phyloP scores from a whole-genome alignment of 2,329 filamentous ascomycete species.

The Dissoconium aciculare region DNA sequence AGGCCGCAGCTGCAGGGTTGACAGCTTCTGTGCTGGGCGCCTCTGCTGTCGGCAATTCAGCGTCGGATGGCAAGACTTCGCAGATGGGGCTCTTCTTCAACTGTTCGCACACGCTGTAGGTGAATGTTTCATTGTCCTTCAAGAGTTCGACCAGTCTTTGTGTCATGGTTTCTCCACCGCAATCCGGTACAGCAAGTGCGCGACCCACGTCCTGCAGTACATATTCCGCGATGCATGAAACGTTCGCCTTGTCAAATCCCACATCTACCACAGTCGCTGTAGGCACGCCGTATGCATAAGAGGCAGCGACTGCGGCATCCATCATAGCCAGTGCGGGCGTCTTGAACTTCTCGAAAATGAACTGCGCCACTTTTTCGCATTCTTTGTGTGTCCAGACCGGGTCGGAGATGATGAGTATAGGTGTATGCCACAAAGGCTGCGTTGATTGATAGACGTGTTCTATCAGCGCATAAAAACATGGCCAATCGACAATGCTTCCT shows the following conservation, averaged over 20 bases:
- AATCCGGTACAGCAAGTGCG: constrained; percentile 47
- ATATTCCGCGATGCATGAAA: constrained; percentile 79
- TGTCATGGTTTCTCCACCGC: constrained; percentile 81
- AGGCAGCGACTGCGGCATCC: constrained; percentile 72
- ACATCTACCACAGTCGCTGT: constrained; percentile 82
- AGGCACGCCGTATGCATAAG: constrained; percentile 63
- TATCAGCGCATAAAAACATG: constrained; percentile 82
- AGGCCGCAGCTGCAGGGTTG: constrained; percentile 43
- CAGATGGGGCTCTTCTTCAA: constrained; percentile 49
- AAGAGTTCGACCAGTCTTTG: constrained; percentile 55
- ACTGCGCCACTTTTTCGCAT: constrained; percentile 75
- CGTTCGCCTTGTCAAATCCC: constrained; percentile 79
- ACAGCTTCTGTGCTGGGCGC: constrained; percentile 25
- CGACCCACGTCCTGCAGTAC: constrained; percentile 53
- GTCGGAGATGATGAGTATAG: constrained; percentile 77
- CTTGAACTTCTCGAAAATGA: constrained; percentile 95
- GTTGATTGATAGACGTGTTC: constrained; percentile 82
- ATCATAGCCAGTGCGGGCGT: constrained; percentile 83
- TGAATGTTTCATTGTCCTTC: constrained; percentile 37
- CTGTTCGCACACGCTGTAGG: constrained; percentile 49
- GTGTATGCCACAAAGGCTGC: constrained; percentile 84
- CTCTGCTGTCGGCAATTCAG: constrained; percentile 37
- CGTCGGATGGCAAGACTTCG: constrained; percentile 43
- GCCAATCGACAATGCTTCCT: constrained; percentile 78
- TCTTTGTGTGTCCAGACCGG: constrained; percentile 83